Evolutionary conservation across 2,329 filamentous ascomycete species (phyloP).

Genomic region (Cadophora sp.): DNA sequence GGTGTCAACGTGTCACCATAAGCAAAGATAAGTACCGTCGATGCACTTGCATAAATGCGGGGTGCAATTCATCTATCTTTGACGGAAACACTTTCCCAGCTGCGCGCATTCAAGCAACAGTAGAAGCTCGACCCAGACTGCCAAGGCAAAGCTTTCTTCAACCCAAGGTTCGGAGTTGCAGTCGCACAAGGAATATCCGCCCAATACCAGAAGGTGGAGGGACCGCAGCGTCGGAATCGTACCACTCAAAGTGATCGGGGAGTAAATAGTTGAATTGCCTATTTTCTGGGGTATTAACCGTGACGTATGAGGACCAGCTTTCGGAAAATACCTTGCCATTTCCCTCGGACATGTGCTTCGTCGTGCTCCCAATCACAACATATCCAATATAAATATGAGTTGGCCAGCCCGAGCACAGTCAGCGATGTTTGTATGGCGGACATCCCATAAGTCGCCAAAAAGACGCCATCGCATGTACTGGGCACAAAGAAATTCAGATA

Average conservation of each 20-base stretch:
- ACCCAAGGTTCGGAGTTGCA: background rate
- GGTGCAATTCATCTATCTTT: slow-evolving; percentile 5
- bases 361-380: background rate
- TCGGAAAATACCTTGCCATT: background rate
- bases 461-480: slow-evolving; percentile 12
- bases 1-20: background rate
- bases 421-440: background rate
- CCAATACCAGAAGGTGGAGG: background rate
- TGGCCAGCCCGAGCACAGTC: background rate
- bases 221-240: background rate
- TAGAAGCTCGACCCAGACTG: background rate
- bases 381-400: background rate
- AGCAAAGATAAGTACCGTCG: background rate
- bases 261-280: background rate
- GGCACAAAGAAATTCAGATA: background rate
- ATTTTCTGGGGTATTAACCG: slow-evolving; percentile 12
- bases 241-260: background rate
- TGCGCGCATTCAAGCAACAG: background rate
- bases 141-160: background rate
- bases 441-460: background rate
- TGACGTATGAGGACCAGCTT: background rate
- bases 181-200: background rate
- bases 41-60: slow-evolving; percentile 11
- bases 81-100: background rate
- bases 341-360: background rate